Conservation (phyloP, 116 monocot genomes). For the Trichopus zeylanicus region DNA sequence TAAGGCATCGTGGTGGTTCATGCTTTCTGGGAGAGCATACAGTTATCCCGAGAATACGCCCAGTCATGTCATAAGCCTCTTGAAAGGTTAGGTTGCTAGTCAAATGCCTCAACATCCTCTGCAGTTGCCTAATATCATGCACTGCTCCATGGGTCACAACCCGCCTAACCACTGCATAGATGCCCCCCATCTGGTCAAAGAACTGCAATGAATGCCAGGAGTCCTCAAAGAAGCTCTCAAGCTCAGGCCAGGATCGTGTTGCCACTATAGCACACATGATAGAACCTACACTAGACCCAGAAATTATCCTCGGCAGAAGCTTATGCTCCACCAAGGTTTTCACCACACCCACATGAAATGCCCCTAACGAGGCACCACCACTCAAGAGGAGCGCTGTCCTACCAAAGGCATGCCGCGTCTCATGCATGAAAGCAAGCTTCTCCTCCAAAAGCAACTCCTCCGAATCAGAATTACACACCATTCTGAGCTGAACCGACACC, state of each 20-base stretch:
- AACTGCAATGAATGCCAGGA: constrained; percentile 76
- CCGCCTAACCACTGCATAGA: constrained; percentile 63
- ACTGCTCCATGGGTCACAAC: constrained; percentile 69
- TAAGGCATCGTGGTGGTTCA: constrained; percentile 88
- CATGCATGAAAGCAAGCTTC: constrained; percentile 96
- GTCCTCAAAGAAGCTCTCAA: constrained; percentile 76
- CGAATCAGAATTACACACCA: constrained; percentile 81
- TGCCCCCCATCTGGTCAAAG: constrained; percentile 90
- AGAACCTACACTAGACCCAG: constrained; percentile 92
- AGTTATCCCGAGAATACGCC: constrained; percentile 78
- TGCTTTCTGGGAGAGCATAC: constrained; percentile 94
- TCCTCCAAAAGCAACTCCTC: constrained; percentile 82
- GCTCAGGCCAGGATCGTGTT: constrained; percentile 88
- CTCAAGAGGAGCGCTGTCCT: constrained; percentile 88
- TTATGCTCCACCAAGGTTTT: constrained; percentile 79
- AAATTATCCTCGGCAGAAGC: constrained; percentile 74
- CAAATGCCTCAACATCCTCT: constrained; percentile 60
- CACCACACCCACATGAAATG: constrained; percentile 93
- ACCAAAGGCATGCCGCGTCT: constrained; percentile 92
- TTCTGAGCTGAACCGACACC: constrained; percentile 76
- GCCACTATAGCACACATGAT: constrained; percentile 73
- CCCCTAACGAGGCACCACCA: constrained; percentile 86
- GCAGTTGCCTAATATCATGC: constrained; percentile 84
- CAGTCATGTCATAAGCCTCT: constrained; percentile 94
- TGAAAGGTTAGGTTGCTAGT: constrained; percentile 96